Evolutionary conservation across 768 basidiomycete species (phyloP), one percentile per base, ranked within the genome.

Genomic region (Terana coerulea): DNA sequence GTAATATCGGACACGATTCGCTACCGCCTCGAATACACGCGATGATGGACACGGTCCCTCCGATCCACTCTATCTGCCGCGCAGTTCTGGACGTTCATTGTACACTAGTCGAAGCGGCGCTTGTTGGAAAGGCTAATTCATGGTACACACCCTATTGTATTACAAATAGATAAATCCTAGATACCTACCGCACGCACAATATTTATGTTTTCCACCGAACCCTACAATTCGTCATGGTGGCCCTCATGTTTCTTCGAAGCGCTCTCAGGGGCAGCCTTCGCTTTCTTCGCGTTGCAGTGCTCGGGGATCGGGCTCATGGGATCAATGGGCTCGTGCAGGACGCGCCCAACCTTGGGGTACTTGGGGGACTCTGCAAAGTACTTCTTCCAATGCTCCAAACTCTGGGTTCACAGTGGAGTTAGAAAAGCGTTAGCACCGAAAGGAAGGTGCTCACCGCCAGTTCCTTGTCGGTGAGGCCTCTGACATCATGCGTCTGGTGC

Each of bases 401-500:
- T 72, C 91, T 95, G 58, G 17, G 42, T 24, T 41, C 37, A 41
- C 14, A 19, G 51, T 25, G 19, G n/a, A 33, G 28, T 17, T 22
- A 36, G 43, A 58, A 48, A 40, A 11, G 10, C 41, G 12, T 33
- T 24, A n/a, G 9, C 45, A 40, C 45, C 28, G 29, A 10, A 24
- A 45, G 15, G 29, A 12, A 5, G 12, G 24, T 35, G 47, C 71
- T 81, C 61, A 65, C 95, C 64, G 74, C 67, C 55, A 87, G 66
- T 69, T 98, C 91, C 53, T 72, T 67, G 46, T 86, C 81, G 30
- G 74, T 76, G 59, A 98, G 68, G 14, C 88, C 95, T 55, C 95
- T 84, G 54, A 87, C 73, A 71, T 98, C 95, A 70, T 97, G 88
- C 33, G 94, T 98, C 39, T 83, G 80, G 69, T 98, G 95, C 3